These are phyloP conservation scores for Diplotaxis tenuifolia DNA, from an alignment of 345 rosid species.

Conservation along the genomic window DNA sequence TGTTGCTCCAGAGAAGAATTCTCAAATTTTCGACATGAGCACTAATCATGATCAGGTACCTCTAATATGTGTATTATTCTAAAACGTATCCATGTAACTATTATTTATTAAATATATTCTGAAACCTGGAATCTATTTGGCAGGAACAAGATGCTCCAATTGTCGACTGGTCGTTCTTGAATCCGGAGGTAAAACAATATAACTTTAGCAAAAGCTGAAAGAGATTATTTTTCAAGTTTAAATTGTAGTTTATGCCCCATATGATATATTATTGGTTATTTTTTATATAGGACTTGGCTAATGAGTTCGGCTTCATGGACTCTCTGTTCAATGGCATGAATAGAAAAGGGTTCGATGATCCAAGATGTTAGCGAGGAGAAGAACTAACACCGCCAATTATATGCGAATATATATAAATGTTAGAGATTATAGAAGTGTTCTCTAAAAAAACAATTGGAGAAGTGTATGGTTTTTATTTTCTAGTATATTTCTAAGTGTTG, in stretches of 20 bases:
- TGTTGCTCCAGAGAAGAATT: conserved; percentile 8
- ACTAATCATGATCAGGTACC: conserved; percentile 27
- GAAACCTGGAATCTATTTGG: background rate
- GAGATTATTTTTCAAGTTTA: background rate
- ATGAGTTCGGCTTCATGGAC: background rate
- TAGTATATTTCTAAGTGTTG: conserved; percentile 8
- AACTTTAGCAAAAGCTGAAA: background rate
- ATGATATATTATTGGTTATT: background rate
- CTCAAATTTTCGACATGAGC: background rate
- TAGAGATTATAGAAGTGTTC: background rate
- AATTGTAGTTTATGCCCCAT: background rate
- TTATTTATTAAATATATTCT: background rate
- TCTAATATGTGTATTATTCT: background rate
- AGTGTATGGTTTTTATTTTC: conserved; percentile 9
- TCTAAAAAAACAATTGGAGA: too few species aligned
- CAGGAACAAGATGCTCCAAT: conserved; percentile 24
- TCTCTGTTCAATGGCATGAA: background rate
- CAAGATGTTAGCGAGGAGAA: background rate
- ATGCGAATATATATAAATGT: background rate
- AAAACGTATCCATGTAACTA: background rate
- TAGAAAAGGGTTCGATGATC: background rate
- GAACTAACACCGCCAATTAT: background rate
- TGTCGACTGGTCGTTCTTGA: conserved; percentile 10
- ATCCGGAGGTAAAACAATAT: conserved; percentile 20
- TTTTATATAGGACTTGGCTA: conserved; percentile 12